phyloP scores from a whole-genome alignment of 2,329 filamentous ascomycete genomes.

The Aspergillus fumigatiaffinis region DNA sequence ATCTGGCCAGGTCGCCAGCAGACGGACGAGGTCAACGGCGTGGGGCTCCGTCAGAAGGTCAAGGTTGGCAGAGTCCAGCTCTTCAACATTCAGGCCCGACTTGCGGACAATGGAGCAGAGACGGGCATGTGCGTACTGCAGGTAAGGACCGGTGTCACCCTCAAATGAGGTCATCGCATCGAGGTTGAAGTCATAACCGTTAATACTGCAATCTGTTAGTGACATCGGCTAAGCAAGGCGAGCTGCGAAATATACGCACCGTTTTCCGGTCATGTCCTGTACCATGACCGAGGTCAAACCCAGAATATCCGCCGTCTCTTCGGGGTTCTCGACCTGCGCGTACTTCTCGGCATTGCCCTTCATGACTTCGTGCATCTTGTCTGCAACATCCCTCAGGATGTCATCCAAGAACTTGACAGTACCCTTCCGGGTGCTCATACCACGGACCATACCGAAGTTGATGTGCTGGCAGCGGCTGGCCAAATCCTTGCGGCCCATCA shows the following conservation, averaged over 20 bases:
- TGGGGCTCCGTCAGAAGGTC: constrained; percentile 59
- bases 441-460: constrained; percentile 64
- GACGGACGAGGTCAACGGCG: constrained; percentile 58
- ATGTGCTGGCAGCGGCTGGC: constrained; percentile 59
- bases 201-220: constrained; percentile 49
- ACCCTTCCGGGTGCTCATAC: constrained; percentile 62
- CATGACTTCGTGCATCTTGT: constrained; percentile 99
- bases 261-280: constrained; percentile 95
- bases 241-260: constrained; percentile 46
- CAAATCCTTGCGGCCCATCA: constrained; percentile 59
- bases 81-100: constrained; percentile 44
- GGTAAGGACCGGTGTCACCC: constrained; percentile 62
- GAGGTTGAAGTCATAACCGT: constrained; percentile 64
- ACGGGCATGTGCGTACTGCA: constrained; percentile 62
- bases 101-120: constrained; percentile 58
- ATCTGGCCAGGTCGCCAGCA: constrained; percentile 63
- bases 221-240: constrained; percentile 34
- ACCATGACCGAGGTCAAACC: constrained; percentile 97
- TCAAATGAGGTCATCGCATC: constrained; percentile 64
- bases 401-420: constrained; percentile 73
- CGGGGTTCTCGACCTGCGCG: constrained; percentile 78
- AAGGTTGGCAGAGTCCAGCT: constrained; percentile 54
- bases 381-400: constrained; percentile 73
- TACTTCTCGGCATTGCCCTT: constrained; percentile 87
- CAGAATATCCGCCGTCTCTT: constrained; percentile 75